Conservation (phyloP, 305 asterid genomes). For the Ajuga reptans region DNA sequence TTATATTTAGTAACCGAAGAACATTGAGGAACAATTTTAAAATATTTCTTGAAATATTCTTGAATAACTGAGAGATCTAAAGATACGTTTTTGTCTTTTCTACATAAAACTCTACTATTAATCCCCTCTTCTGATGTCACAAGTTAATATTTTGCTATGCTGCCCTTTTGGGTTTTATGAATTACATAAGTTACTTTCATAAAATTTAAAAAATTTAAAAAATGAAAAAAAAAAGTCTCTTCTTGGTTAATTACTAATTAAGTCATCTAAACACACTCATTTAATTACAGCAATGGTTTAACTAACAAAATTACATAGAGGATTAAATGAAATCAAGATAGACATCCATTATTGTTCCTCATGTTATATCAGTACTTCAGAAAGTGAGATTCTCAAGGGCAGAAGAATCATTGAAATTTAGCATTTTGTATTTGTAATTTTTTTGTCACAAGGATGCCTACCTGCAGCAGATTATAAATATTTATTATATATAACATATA, state of each 20-base stretch:
- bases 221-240: neutral
- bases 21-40: no score
- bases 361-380: slow-evolving; percentile 14
- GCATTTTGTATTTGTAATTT: slow-evolving; percentile 20
- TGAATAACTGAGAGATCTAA: no score
- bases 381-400: slow-evolving; percentile 30
- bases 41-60: no score
- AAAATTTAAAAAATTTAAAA: no score
- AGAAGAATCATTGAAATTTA: slow-evolving; percentile 23
- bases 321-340: no score
- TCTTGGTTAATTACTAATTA: neutral
- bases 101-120: neutral
- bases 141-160: neutral
- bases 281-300: neutral
- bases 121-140: slow-evolving; percentile 17
- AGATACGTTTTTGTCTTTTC: no score
- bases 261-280: neutral
- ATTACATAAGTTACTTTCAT: slow-evolving; percentile 8
- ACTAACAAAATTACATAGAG: no score
- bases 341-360: slow-evolving; percentile 19
- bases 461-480: no score
- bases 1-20: no score
- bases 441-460: slow-evolving; percentile 16
- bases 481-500: no score
- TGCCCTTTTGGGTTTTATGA: slow-evolving; percentile 9